Conservation (phyloP, 257 asterid species). For the Echium plantagineum region DNA sequence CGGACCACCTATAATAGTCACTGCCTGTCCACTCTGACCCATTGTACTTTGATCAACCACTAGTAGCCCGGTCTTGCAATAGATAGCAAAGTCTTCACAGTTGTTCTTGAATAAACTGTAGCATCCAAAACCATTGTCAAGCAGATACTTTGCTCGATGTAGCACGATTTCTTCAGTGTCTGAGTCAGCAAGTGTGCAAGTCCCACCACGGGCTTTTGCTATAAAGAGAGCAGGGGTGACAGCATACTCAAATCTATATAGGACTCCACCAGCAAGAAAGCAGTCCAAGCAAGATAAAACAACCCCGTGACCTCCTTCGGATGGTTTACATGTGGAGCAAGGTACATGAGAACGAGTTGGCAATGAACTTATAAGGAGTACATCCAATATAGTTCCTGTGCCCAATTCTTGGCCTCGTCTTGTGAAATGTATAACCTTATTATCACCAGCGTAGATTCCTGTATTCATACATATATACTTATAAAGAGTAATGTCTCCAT, state of each 20-base stretch:
- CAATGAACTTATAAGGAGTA: slow-evolving; percentile 65
- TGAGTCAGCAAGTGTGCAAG: slow-evolving; percentile 73
- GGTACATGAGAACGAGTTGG: slow-evolving; percentile 43
- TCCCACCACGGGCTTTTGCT: slow-evolving; percentile 93
- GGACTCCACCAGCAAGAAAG: slow-evolving; percentile 84
- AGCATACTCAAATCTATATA: slow-evolving; percentile 73
- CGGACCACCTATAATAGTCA: slow-evolving; percentile 73
- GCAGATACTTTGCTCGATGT: slow-evolving; percentile 74
- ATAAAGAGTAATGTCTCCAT: background rate
- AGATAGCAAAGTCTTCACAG: slow-evolving; percentile 90
- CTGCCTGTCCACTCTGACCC: slow-evolving; percentile 96
- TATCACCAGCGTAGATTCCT: slow-evolving; percentile 78
- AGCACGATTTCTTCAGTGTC: slow-evolving; percentile 44
- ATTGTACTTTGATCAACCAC: slow-evolving; percentile 52
- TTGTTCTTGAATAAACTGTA: slow-evolving; percentile 77
- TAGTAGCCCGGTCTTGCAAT: slow-evolving; percentile 90
- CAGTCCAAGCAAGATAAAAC: slow-evolving; percentile 70
- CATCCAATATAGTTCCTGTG: slow-evolving; percentile 68
- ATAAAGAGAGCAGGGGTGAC: slow-evolving; percentile 70
- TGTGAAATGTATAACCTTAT: slow-evolving; percentile 79
- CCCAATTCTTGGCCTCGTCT: slow-evolving; percentile 96
- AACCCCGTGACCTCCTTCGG: slow-evolving; percentile 65
- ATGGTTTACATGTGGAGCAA: slow-evolving; percentile 54
- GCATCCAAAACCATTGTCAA: slow-evolving; percentile 75
- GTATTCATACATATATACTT: slow-evolving; percentile 4